Conservation (phyloP, 1,284 basidiomycete species). For the Apiotrichum gracile region DNA sequence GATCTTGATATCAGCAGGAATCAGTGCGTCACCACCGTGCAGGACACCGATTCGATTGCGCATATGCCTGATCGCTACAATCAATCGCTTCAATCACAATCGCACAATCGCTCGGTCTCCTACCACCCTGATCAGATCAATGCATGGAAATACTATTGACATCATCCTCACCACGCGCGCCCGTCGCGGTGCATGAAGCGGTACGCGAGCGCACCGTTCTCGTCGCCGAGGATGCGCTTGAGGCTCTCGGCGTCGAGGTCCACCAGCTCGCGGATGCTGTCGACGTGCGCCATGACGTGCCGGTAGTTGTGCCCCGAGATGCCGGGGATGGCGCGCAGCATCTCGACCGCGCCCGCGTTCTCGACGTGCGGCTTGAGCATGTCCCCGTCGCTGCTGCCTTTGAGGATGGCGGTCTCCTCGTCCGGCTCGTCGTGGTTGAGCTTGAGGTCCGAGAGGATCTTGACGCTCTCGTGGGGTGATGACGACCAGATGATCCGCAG, state of each 20-base stretch:
- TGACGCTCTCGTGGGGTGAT: constrained; percentile 83
- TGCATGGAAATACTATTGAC: neutral
- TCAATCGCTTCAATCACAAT: no score
- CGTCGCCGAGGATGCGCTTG: constrained; percentile 71
- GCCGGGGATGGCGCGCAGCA: constrained; percentile 54
- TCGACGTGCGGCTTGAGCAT: constrained; percentile 25
- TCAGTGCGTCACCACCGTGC: no score
- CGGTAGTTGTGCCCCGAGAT: constrained; percentile 78
- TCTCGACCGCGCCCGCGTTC: constrained; percentile 44
- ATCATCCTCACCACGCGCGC: neutral
- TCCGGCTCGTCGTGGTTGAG: constrained; percentile 77
- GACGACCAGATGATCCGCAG: constrained; percentile 95
- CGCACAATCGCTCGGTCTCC: no score
- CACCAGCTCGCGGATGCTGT: constrained; percentile 70
- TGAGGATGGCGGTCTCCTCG: constrained; percentile 61
- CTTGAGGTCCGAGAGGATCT: constrained; percentile 92
- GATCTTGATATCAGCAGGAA: no score
- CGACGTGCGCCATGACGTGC: constrained; percentile 74
- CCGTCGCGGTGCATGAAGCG: constrained; percentile 70
- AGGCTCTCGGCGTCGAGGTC: constrained; percentile 59
- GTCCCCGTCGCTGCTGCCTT: constrained; percentile 55
- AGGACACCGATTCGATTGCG: no score
- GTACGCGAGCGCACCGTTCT: constrained; percentile 71
- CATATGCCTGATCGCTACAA: no score
- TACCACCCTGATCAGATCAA: no score